These are phyloP conservation scores for Boletus fagicola DNA, from an alignment of 768 basidiomycete species.

Conservation along the genomic window DNA sequence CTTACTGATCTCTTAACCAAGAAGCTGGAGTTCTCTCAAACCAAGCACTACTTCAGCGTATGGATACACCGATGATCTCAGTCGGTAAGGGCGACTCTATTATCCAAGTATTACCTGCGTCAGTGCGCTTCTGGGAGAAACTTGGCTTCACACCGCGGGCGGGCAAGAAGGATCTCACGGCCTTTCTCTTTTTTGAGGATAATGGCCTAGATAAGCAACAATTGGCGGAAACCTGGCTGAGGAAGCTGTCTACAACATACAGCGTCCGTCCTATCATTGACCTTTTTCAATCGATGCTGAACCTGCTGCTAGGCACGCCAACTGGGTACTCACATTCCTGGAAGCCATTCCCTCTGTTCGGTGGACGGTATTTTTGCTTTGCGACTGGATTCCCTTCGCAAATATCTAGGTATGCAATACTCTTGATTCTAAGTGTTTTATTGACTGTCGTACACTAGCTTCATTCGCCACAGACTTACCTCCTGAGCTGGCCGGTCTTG, in stretches of 20 bases:
- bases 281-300: conserved; percentile 12
- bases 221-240: conserved; percentile 61
- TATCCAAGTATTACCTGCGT: conserved; percentile 67
- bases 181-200: conserved; percentile 69
- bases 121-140: conserved; percentile 84
- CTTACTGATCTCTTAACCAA: conserved; percentile 4
- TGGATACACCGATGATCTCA: conserved; percentile 58
- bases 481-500: conserved; percentile 39
- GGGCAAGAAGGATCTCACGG: conserved; percentile 68
- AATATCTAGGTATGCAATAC: conserved; percentile 51
- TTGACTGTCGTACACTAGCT: conserved; percentile 34
- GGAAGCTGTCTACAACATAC: conserved; percentile 51
- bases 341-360: conserved; percentile 44
- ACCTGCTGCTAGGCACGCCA: conserved; percentile 49
- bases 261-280: conserved; percentile 43
- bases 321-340: conserved; percentile 56
- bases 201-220: conserved; percentile 45
- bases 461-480: conserved; percentile 49
- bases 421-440: neutral
- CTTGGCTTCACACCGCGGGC: conserved; percentile 68
- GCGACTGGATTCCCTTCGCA: conserved; percentile 69
- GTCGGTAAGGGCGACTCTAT: conserved; percentile 67
- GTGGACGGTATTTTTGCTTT: conserved; percentile 61
- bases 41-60: conserved; percentile 23
- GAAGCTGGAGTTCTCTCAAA: conserved; percentile 1